A percentile compares a stretch with the other conserved stretches of the same genome.
These are phyloP conservation scores for Globisporangium sylvaticum DNA, from an alignment of 352 stramenopile species.

Conservation along the genomic window DNA sequence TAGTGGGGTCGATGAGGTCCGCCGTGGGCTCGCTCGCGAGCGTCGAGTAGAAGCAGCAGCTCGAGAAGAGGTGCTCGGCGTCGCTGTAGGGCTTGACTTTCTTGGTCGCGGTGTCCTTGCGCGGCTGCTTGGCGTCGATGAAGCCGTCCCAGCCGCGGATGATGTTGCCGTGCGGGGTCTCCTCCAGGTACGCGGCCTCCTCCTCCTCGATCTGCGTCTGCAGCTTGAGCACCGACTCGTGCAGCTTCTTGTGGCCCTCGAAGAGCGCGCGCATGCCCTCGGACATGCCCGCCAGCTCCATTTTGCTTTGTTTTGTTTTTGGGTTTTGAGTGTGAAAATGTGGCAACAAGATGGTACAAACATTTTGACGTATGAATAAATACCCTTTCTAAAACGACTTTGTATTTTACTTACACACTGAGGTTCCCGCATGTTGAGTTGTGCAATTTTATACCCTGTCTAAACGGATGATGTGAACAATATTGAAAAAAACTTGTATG, in stretches of 20 bases:
- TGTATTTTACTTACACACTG: too few relatives aligned
- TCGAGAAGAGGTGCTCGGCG: slow-evolving; percentile 76
- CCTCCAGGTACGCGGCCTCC: slow-evolving; percentile 74
- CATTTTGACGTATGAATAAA: not conserved
- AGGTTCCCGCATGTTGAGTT: too few relatives aligned
- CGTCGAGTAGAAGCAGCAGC: slow-evolving; percentile 59
- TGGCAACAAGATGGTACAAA: too few relatives aligned
- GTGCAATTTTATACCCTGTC: not conserved
- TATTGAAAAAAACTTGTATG: not conserved
- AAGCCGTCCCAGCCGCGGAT: slow-evolving; percentile 86
- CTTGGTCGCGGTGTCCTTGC: slow-evolving; percentile 73
- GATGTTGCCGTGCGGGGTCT: slow-evolving; percentile 85
- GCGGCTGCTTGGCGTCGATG: slow-evolving; percentile 73
- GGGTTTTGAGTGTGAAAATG: not conserved
- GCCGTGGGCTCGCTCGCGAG: slow-evolving; percentile 49
- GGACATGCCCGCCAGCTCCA: slow-evolving; percentile 30
- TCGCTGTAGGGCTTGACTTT: slow-evolving; percentile 80
- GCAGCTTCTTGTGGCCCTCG: slow-evolving; percentile 61
- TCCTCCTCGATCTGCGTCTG: slow-evolving; percentile 79
- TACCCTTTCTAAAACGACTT: not conserved
- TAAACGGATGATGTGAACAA: not conserved
- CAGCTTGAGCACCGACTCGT: slow-evolving; percentile 66
- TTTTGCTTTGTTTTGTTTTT: not conserved
- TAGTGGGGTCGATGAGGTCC: slow-evolving; percentile 45
- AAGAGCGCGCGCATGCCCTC: slow-evolving; percentile 72